Conservation (phyloP, 2,329 filamentous ascomycete species). For the Colletotrichum theobromicola region DNA sequence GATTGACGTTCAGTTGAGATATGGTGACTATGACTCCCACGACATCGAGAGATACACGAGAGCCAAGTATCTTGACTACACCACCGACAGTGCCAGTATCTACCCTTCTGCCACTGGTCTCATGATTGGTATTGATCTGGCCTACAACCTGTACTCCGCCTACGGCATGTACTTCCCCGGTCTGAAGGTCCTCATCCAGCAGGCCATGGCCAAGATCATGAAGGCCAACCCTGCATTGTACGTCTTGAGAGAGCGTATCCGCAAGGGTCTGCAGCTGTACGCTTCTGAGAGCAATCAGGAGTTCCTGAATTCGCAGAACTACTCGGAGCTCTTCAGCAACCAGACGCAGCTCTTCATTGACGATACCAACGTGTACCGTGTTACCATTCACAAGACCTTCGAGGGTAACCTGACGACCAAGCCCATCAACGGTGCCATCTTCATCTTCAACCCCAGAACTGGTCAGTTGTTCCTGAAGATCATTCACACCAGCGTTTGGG, state of each 20-base stretch:
- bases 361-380: constrained; percentile 98
- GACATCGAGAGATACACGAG: constrained; percentile 98
- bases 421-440: constrained; percentile 98
- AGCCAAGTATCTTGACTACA: constrained; percentile 98
- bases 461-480: constrained; percentile 99
- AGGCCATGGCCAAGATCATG: constrained; percentile 99
- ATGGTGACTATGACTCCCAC: constrained; percentile 98
- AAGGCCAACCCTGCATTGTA: constrained; percentile 98
- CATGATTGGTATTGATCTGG: constrained; percentile 97
- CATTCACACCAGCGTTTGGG: constrained; percentile 99
- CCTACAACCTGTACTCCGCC: constrained; percentile 97
- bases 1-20: constrained; percentile 95
- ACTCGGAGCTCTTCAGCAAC: constrained; percentile 98
- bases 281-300: constrained; percentile 99
- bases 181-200: constrained; percentile 91
- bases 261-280: constrained; percentile 97
- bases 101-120: constrained; percentile 96
- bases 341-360: constrained; percentile 99
- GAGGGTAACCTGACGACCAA: constrained; percentile 99
- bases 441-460: constrained; percentile 99
- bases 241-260: constrained; percentile 94
- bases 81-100: constrained; percentile 97
- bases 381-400: constrained; percentile 99
- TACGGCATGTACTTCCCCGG: constrained; percentile 99
- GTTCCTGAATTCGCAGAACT: constrained; percentile 99